Evolutionary conservation across 805 yeast species (phyloP).

Genomic region (Hanseniaspora nectarophila): DNA sequence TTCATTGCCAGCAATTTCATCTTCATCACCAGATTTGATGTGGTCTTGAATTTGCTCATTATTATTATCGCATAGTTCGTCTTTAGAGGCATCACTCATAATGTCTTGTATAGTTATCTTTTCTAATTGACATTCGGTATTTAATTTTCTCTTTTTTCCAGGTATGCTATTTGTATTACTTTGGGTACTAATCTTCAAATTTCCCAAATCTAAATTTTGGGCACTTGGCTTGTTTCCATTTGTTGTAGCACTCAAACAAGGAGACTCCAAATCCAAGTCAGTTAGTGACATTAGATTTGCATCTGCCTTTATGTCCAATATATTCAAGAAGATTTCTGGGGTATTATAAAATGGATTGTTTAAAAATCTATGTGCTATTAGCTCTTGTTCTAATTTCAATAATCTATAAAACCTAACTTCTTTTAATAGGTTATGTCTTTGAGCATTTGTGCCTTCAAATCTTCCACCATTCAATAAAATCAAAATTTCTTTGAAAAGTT

Average conservation of each 20-base stretch:
- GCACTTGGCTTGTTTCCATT: background rate
- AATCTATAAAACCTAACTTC: conserved; percentile 75
- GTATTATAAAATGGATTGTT: conserved; percentile 39
- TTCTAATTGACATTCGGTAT: conserved; percentile 4
- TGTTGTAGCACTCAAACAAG: background rate
- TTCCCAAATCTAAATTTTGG: background rate
- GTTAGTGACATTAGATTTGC: background rate
- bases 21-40: conserved; percentile 14
- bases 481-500: conserved; percentile 44
- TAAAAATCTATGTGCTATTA: conserved; percentile 41
- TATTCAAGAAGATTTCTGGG: conserved; percentile 47
- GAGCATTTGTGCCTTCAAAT: conserved; percentile 38
- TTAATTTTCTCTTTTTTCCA: conserved; percentile 11
- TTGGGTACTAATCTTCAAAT: background rate
- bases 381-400: conserved; percentile 56
- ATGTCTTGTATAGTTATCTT: background rate
- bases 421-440: conserved; percentile 44
- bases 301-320: conserved; percentile 35
- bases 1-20: conserved; percentile 6
- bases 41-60: background rate
- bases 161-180: background rate
- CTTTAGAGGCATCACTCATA: background rate
- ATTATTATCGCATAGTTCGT: background rate
- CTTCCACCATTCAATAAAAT: conserved; percentile 45
- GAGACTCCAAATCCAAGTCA: background rate